phyloP scores from a whole-genome alignment of 2,329 filamentous ascomycete species.

The Periconia sp. region DNA sequence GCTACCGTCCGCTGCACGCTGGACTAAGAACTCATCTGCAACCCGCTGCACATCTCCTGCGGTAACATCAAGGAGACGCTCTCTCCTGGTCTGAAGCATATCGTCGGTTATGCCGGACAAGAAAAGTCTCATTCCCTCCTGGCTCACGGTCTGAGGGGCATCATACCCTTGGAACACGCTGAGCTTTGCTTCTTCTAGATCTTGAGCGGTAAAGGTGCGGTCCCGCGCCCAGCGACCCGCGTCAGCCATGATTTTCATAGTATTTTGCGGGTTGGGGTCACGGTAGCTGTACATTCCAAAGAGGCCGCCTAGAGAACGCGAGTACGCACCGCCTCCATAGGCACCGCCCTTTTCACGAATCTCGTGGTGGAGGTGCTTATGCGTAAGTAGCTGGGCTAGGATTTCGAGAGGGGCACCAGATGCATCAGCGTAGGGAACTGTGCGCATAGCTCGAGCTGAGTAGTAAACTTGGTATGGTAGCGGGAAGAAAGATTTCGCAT shows the following conservation, averaged over 20 bases:
- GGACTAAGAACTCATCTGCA: constrained; percentile 81
- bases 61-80: constrained; percentile 85
- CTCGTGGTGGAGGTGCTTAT: constrained; percentile 96
- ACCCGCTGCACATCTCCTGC: constrained; percentile 79
- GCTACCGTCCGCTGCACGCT: constrained; percentile 67
- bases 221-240: constrained; percentile 85
- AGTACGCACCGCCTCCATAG: constrained; percentile 90
- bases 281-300: constrained; percentile 98
- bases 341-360: constrained; percentile 97
- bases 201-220: constrained; percentile 78
- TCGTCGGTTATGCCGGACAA: constrained; percentile 83
- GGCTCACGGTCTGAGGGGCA: constrained; percentile 83
- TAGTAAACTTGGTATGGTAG: constrained; percentile 98
- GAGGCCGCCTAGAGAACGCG: constrained; percentile 77
- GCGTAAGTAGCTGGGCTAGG: constrained; percentile 88
- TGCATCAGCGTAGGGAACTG: constrained; percentile 79
- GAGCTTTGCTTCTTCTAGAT: constrained; percentile 95
- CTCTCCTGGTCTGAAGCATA: constrained; percentile 85
- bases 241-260: constrained; percentile 80
- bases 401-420: constrained; percentile 84
- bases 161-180: constrained; percentile 92
- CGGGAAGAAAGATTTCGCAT: constrained; percentile 82
- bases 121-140: constrained; percentile 87
- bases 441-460: constrained; percentile 80
- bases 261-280: constrained; percentile 92